Percentiles rank a stretch among this genome's conserved stretches.
These are phyloP conservation scores for Podosphaera fusca DNA, from an alignment of 2,329 filamentous ascomycete genomes.

Conservation along the genomic window DNA sequence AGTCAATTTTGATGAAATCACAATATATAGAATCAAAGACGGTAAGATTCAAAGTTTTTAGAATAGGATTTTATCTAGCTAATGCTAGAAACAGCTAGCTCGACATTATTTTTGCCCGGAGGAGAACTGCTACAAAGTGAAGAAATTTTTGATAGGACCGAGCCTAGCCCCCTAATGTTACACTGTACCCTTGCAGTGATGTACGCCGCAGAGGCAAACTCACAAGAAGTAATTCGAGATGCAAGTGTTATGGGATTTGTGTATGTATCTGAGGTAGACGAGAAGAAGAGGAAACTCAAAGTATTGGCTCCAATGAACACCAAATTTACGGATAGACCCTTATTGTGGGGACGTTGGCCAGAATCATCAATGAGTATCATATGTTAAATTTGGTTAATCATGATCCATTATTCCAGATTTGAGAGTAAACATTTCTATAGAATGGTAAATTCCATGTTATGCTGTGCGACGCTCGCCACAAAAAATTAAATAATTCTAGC, in stretches of 20 bases:
- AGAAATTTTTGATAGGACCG: slow-evolving; percentile 34
- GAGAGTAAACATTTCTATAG: neutral
- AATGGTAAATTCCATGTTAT: neutral
- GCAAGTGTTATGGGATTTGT: slow-evolving; percentile 79
- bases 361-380: slow-evolving; percentile 41
- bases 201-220: slow-evolving; percentile 46
- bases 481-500: neutral
- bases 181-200: slow-evolving; percentile 74
- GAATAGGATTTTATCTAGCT: neutral
- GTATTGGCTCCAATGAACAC: slow-evolving; percentile 69
- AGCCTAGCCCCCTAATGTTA: slow-evolving; percentile 43
- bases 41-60: slow-evolving; percentile 20
- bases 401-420: neutral
- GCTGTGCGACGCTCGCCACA: neutral
- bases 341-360: slow-evolving; percentile 72
- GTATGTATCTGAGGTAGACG: slow-evolving; percentile 80
- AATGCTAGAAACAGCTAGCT: slow-evolving; percentile 8
- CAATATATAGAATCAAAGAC: slow-evolving; percentile 47
- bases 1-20: slow-evolving; percentile 51
- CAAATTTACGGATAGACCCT: slow-evolving; percentile 51
- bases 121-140: slow-evolving; percentile 14
- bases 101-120: slow-evolving; percentile 16
- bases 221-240: slow-evolving; percentile 49
- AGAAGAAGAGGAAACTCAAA: slow-evolving; percentile 56
- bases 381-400: slow-evolving; percentile 4